Evolutionary conservation across 495 filamentous ascomycete genomes (phyloP).

Genomic region (Hypoxylon lenormandii): DNA sequence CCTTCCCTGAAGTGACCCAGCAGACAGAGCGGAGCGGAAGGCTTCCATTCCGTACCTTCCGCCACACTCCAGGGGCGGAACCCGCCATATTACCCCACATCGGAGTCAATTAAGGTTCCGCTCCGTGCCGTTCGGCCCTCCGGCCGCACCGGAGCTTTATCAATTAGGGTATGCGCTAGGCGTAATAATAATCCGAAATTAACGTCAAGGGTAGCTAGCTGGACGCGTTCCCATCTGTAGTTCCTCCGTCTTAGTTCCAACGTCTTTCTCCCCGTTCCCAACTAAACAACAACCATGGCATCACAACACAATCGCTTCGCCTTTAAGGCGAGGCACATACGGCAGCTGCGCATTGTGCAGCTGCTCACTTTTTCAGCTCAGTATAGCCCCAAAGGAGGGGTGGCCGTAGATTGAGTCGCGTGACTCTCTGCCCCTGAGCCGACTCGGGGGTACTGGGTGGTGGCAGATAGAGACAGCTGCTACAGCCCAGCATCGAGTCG

Average conservation of each 20-base stretch:
- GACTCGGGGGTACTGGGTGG: constrained; percentile 37
- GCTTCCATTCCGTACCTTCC: too few species aligned
- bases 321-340: constrained; percentile 47
- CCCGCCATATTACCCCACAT: too few species aligned
- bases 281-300: constrained; percentile 46
- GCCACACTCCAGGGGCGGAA: too few species aligned
- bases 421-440: constrained; percentile 55
- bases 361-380: constrained; percentile 53
- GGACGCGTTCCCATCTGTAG: too few species aligned
- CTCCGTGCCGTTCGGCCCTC: too few species aligned
- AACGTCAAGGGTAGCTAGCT: constrained; percentile 16
- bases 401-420: constrained; percentile 64
- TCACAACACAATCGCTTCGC: constrained; percentile 32
- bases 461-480: constrained; percentile 18
- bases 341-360: constrained; percentile 51
- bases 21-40: too few species aligned
- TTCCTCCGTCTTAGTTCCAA: neutral
- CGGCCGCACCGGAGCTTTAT: too few species aligned
- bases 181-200: constrained; percentile 29
- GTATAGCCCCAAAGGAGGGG: constrained; percentile 83
- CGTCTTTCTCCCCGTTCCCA: constrained; percentile 10
- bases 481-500: constrained; percentile 44
- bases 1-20: too few species aligned
- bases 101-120: too few species aligned
- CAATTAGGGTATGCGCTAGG: constrained; percentile 16